These are phyloP conservation scores for Myxozyma nipponensis DNA, from an alignment of 805 yeast genomes.

Conservation along the genomic window DNA sequence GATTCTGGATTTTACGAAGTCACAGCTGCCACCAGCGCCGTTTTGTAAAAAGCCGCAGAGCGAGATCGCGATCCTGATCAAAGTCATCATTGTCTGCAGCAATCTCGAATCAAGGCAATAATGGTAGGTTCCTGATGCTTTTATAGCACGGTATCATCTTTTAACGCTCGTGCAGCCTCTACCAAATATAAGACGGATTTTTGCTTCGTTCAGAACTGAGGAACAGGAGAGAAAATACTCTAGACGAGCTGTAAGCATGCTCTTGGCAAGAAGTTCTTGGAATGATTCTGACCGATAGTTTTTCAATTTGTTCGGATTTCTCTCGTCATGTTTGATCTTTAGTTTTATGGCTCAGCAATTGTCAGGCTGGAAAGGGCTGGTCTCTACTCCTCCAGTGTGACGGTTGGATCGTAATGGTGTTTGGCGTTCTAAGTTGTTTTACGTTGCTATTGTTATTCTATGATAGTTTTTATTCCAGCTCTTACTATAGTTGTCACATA, in stretches of 20 bases:
- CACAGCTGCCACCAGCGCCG: too few relatives aligned
- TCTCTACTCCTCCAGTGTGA: neutral
- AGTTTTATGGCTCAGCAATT: conserved; percentile 69
- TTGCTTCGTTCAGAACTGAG: conserved; percentile 76
- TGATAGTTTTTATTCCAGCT: neutral
- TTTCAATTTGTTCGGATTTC: conserved; percentile 69
- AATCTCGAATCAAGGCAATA: too few relatives aligned
- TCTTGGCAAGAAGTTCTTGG: neutral
- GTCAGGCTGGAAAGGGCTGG: conserved; percentile 3
- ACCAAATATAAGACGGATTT: conserved; percentile 70
- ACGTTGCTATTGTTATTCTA: neutral
- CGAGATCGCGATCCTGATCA: too few relatives aligned
- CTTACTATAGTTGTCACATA: too few relatives aligned
- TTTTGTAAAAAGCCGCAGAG: too few relatives aligned
- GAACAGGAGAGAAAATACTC: conserved; percentile 78
- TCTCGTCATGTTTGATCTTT: conserved; percentile 74
- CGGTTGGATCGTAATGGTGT: neutral
- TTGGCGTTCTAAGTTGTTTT: neutral
- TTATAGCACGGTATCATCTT: too few relatives aligned
- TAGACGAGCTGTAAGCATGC: conserved; percentile 54
- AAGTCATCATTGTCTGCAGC: too few relatives aligned
- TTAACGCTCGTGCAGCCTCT: too few relatives aligned
- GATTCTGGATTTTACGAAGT: too few relatives aligned
- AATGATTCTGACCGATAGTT: conserved; percentile 37
- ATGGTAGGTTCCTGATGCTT: too few relatives aligned